These are phyloP conservation scores for Tulasnella sp. DNA, from an alignment of 768 basidiomycete species.

Conservation along the genomic window DNA sequence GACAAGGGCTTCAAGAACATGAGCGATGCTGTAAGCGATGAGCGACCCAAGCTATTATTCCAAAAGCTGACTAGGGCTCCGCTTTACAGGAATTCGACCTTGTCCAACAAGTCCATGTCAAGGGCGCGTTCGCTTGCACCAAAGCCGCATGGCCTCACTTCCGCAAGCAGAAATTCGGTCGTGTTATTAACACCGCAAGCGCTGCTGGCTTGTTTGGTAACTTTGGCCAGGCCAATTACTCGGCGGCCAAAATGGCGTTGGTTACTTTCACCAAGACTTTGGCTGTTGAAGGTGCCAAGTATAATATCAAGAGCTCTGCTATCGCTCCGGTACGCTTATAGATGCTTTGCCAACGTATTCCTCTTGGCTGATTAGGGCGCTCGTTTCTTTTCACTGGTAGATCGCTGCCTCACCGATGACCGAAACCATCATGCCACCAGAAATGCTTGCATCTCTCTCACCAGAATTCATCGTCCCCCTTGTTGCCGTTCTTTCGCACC, in stretches of 20 bases:
- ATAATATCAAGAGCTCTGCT: conserved; percentile 76
- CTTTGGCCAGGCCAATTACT: conserved; percentile 96
- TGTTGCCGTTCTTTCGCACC: conserved; percentile 79
- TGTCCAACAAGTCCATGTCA: conserved; percentile 81
- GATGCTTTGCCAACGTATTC: background rate
- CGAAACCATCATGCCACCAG: conserved; percentile 88
- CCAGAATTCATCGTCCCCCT: conserved; percentile 91
- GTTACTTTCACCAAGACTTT: conserved; percentile 89
- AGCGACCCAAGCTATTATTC: background rate
- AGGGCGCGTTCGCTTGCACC: conserved; percentile 85
- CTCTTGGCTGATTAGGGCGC: background rate
- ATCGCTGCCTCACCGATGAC: conserved; percentile 97
- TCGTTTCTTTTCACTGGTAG: conserved; percentile 33
- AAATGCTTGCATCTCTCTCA: conserved; percentile 84
- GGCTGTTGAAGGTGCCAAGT: conserved; percentile 86
- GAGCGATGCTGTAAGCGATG: conserved; percentile 53
- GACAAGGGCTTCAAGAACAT: conserved; percentile 75
- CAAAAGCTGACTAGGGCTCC: background rate
- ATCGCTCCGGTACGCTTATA: conserved; percentile 70
- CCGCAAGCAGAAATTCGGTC: conserved; percentile 89
- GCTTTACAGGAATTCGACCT: conserved; percentile 67
- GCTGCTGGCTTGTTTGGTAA: conserved; percentile 93
- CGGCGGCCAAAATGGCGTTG: conserved; percentile 95
- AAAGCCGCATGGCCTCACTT: conserved; percentile 96
- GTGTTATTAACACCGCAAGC: conserved; percentile 89